phyloP scores from a whole-genome alignment of 208 protist species.

The Phytomonas francai region DNA sequence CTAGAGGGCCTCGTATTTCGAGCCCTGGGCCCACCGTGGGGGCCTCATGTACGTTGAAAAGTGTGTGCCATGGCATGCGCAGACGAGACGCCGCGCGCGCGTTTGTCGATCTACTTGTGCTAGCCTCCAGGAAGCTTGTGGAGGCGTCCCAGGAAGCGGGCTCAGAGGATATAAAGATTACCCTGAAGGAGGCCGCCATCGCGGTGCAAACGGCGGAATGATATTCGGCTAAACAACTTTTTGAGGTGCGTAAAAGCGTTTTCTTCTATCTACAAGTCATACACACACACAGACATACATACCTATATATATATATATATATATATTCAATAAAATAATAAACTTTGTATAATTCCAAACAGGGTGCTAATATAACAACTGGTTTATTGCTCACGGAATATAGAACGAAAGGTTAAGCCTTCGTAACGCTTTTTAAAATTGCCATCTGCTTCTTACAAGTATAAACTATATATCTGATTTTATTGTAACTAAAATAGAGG shows the following conservation, averaged over 20 bases:
- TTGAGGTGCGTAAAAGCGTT: not conserved
- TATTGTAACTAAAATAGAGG: not conserved
- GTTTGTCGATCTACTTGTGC: conserved; percentile 73
- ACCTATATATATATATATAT: conserved; percentile 1
- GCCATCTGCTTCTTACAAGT: not conserved
- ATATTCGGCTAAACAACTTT: not conserved
- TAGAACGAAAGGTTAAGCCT: not conserved
- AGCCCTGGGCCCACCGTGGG: conserved; percentile 24
- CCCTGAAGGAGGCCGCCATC: conserved; percentile 23
- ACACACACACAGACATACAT: not conserved
- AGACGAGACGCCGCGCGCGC: conserved; percentile 61
- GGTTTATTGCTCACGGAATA: not conserved
- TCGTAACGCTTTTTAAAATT: not conserved
- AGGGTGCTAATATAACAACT: not conserved
- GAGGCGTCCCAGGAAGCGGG: conserved; percentile 21
- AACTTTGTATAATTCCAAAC: not conserved
- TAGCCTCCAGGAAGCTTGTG: conserved; percentile 69
- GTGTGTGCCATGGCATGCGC: conserved; percentile 35
- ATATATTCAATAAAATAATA: not conserved
- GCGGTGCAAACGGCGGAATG: conserved; percentile 14
- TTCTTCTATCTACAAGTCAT: not conserved
- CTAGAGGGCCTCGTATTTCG: conserved; percentile 13
- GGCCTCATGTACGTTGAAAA: conserved; percentile 29
- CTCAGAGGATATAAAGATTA: conserved; percentile 34
- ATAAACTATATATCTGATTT: not conserved